Base-by-base conservation (phyloP, 163 green algal genomes). In the Scenedesmus sp. region DNA sequence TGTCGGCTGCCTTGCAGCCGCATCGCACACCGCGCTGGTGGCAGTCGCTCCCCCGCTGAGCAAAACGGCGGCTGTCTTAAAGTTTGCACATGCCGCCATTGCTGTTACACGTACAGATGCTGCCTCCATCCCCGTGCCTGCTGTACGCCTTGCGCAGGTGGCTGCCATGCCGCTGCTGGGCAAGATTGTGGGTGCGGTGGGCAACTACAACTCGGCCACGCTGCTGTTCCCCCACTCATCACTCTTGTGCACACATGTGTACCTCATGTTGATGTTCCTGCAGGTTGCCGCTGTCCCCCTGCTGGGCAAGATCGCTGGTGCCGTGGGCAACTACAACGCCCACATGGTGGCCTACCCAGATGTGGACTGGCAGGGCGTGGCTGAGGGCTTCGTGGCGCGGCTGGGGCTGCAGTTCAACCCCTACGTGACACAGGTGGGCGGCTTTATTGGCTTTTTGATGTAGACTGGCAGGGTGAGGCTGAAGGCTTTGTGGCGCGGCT, bases 291-390 rank as follows among this genome's bases (percentile, higher is more conserved):
- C 92, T 5, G 96, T 99, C 74, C 95, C 95, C 0, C 94, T 98
- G 67, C 93, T 98, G 23, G 98, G 98, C 84, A 99, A 99, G 95
- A 99, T 99, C 91, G 98, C 97, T 18, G 98, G 95, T 52, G 98
- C 98, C 12, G 98, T 99, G 9, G 98, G 98, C 90, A 99, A 99
- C 96, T 99, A 99, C 97, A 99, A 99, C 93, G 98, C 98, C 0
- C 97, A 99, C 96, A 94, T 99, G 88, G 94, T 90, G 1, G 98
- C 98, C 9, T 99, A 99, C 94, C 98, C 98, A 0, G 94, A 97
- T 12, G 96, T 99, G 2, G 97, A 99, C 93, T 99, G 98, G 98
- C 92, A 96, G 88, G 18, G 26, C 54, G 89, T 92, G 55, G 56
- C 96, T 16, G 52, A 95, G 76, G 77, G 94, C 66, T 99, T 99